These are phyloP conservation scores for Closterium sp. DNA, from an alignment of 139 green algal species.

Conservation along the genomic window DNA sequence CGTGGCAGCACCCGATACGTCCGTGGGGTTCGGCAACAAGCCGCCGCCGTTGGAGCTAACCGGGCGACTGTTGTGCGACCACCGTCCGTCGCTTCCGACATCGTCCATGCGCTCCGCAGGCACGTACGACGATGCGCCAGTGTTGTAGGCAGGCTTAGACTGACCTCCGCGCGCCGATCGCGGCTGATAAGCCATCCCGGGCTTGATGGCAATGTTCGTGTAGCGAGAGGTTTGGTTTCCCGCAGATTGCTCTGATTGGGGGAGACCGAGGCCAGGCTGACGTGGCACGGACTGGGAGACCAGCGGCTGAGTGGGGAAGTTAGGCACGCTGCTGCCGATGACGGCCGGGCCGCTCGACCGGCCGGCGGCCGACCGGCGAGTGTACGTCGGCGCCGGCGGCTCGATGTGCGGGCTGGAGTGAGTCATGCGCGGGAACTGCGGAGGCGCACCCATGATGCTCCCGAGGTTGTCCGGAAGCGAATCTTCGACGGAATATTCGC, in stretches of 20 bases:
- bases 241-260: background rate
- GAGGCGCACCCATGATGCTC: background rate
- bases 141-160: background rate
- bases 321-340: background rate
- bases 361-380: background rate
- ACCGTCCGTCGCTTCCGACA: background rate
- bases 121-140: background rate
- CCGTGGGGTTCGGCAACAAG: background rate
- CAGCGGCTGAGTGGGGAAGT: background rate
- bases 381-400: background rate
- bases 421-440: background rate
- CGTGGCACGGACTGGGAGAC: background rate
- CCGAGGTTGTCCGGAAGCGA: background rate
- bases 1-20: background rate
- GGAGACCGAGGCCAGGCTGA: background rate
- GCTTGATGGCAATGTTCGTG: conserved; percentile 23
- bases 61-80: conserved; percentile 12
- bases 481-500: background rate
- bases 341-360: background rate
- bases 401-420: background rate
- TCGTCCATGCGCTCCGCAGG: background rate
- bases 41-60: background rate
- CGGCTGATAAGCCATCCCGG: conserved; percentile 31
- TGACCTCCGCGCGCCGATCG: background rate
- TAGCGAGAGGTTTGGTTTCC: background rate